A percentile compares a stretch with the other conserved stretches of the same genome.
Evolutionary conservation across 345 rosid species (phyloP).

Genomic region (Dimocarpus longan): DNA sequence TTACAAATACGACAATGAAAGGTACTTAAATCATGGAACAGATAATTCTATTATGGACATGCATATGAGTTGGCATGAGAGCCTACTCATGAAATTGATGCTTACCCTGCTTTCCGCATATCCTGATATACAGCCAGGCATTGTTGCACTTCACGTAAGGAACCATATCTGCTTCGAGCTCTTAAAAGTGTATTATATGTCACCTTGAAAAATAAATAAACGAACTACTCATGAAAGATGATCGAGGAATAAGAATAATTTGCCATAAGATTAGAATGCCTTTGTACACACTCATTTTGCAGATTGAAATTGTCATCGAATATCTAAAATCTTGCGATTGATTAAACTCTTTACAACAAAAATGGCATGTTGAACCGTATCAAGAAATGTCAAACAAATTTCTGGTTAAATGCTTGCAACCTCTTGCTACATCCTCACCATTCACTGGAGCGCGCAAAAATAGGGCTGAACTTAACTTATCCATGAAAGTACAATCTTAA

Average conservation of each 20-base stretch:
- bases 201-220: conserved; percentile 49
- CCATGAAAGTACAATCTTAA: neutral
- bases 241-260: neutral
- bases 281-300: neutral
- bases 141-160: conserved; percentile 80
- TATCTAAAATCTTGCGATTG: neutral
- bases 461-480: neutral
- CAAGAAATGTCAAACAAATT: neutral
- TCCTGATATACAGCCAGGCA: conserved; percentile 88
- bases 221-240: neutral
- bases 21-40: neutral
- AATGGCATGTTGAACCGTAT: neutral
- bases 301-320: neutral
- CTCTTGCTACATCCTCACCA: neutral
- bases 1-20: neutral
- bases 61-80: neutral
- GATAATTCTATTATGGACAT: neutral
- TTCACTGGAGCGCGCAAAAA: neutral
- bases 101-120: conserved; percentile 93
- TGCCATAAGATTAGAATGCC: neutral
- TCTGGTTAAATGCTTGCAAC: neutral
- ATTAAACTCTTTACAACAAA: neutral
- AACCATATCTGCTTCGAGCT: conserved; percentile 81
- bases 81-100: neutral
- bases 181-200: conserved; percentile 83